Base-by-base conservation (phyloP, 305 asterid genomes). In the Fraxinus paxiana region DNA sequence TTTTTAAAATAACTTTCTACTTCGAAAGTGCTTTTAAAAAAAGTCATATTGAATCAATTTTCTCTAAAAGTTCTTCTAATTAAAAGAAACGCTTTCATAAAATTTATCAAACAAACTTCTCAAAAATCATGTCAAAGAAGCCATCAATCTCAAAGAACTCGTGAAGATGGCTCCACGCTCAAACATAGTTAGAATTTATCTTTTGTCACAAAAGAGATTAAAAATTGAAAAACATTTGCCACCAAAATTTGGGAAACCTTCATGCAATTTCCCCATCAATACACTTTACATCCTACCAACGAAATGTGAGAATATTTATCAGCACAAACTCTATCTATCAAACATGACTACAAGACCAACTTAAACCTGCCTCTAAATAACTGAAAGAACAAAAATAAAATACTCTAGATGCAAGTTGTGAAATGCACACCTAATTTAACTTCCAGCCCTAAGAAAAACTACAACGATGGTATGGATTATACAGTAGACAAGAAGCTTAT, bases 401-500 rank as follows among this genome's bases (percentile, higher is more conserved):
- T 51, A 48, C 73, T 18, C 3, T 43, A 74, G 76, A 17, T 71
- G 69, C 48, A 43, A 61, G 77, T 61, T 51, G 54, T 7, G 69
- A 72, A 54, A 67, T 46, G 82, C 75, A 31, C 54, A 71, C 85
- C 87, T 83, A 82, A 75, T 18, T 83, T 54, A 79, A 31, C 86
- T 80, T 82, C 79, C 85, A 67, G 81, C 22, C 72, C 88, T 82
- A 81, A 65, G 61, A 61, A 83, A 20, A 56, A 56, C 81, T 77
- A 61, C 79, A 76, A 43, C 20, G 73, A 5, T 73, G 34, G 77
- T 78, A 75, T 75, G 26, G 73, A 77, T 51, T 48, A 34, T 75
- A 79, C 31, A 51, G 35, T 69, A 79, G 77, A 81, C 71, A 77
- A 10, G 78, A 79, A 70, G 70, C 82, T 63, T 67, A 31, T 17